Evolutionary conservation across 2,329 filamentous ascomycete species (phyloP).

Genomic region (Ophiostoma populinum): DNA sequence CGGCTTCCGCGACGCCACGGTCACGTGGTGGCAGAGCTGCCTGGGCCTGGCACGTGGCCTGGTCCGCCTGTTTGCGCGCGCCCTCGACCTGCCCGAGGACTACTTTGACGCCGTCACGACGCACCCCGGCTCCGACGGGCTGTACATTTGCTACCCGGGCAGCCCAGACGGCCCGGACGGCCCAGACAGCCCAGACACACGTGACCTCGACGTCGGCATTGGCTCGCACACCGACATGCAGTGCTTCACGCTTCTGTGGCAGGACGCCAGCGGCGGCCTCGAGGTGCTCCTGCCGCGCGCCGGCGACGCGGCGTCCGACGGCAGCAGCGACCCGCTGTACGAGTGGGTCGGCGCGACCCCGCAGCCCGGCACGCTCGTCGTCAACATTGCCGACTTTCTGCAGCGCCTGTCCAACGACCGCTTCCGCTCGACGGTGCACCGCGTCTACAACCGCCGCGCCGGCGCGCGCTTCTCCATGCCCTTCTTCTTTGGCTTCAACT

Average conservation of each 20-base stretch:
- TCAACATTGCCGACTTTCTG: constrained; percentile 13
- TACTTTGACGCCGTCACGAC: constrained; percentile 24
- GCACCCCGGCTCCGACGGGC: constrained; percentile 17
- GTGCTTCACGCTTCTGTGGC: constrained; percentile 13
- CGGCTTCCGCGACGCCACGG: constrained; percentile 12
- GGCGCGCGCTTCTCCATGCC: constrained; percentile 11
- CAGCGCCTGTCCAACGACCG: constrained; percentile 12
- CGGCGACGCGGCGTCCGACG: not conserved
- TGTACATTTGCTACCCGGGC: constrained; percentile 14
- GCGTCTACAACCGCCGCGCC: constrained; percentile 9
- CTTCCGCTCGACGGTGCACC: constrained; percentile 12
- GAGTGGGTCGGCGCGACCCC: constrained; percentile 9
- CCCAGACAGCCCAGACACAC: constrained; percentile 1
- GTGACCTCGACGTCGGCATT: constrained; percentile 21
- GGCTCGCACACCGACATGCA: constrained; percentile 31
- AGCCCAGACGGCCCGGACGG: not conserved
- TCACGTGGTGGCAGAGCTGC: constrained; percentile 14
- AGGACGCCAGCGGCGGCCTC: constrained; percentile 10
- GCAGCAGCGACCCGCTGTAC: not conserved
- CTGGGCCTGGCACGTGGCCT: constrained; percentile 12
- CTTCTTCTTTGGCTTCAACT: constrained; percentile 23
- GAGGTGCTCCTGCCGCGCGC: constrained; percentile 8
- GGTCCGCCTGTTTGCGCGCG: constrained; percentile 13
- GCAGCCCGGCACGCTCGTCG: constrained; percentile 9
- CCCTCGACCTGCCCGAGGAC: constrained; percentile 11